These are phyloP conservation scores for Tetrahymena elliotti DNA, from an alignment of 73 alveolate genomes.

Conservation along the genomic window DNA sequence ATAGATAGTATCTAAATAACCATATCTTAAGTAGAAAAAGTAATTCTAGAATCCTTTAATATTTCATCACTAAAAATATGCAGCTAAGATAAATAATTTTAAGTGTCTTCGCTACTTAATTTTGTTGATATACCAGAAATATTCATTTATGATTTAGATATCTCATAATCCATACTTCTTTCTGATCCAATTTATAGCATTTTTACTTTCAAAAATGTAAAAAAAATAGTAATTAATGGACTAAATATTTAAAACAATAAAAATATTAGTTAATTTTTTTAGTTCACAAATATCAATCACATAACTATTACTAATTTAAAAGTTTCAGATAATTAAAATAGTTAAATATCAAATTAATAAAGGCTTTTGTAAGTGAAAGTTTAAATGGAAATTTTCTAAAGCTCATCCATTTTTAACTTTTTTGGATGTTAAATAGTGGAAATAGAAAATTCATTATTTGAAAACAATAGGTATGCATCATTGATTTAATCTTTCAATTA, in stretches of 20 bases:
- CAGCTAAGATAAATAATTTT: background rate
- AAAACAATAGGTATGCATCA: too few relatives aligned
- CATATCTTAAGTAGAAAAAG: background rate
- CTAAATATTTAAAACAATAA: too few relatives aligned
- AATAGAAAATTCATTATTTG: too few relatives aligned
- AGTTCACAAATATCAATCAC: background rate
- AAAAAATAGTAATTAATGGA: background rate
- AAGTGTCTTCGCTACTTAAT: background rate
- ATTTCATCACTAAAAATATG: background rate
- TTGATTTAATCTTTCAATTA: background rate
- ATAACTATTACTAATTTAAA: background rate
- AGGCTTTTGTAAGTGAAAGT: background rate
- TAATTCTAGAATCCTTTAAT: background rate
- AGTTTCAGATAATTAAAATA: too few relatives aligned
- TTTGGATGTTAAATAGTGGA: background rate
- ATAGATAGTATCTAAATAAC: too few relatives aligned
- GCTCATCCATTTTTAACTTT: background rate
- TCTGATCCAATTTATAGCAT: too few relatives aligned
- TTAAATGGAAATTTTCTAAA: background rate
- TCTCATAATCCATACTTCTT: background rate
- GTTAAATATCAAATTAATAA: too few relatives aligned
- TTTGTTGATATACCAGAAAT: too few relatives aligned
- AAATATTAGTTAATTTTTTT: too few relatives aligned
- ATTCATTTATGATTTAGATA: background rate
- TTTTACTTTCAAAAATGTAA: too few relatives aligned